These are phyloP conservation scores for Tuber brumale DNA, from an alignment of 495 filamentous ascomycete genomes.

Conservation along the genomic window DNA sequence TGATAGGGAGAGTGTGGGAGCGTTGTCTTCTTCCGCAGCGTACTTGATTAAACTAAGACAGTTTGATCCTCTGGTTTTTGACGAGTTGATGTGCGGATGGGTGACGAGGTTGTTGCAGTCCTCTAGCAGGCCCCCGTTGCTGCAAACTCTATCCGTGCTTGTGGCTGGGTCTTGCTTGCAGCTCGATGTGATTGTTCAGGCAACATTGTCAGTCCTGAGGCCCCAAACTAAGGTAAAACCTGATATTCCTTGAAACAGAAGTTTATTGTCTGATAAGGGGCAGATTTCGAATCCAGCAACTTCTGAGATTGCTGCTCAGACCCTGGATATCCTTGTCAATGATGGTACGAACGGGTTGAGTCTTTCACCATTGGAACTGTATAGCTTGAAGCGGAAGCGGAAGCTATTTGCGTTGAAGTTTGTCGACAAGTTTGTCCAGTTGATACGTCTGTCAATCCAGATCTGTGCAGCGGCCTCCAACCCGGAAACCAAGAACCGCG, in stretches of 20 bases:
- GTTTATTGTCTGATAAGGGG: not conserved
- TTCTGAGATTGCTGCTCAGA: slow-evolving; percentile 26
- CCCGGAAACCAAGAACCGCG: slow-evolving; percentile 15
- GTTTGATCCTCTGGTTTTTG: slow-evolving; percentile 31
- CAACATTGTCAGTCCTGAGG: slow-evolving; percentile 25
- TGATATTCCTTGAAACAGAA: not conserved
- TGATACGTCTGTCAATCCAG: slow-evolving; percentile 23
- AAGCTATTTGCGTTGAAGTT: slow-evolving; percentile 25
- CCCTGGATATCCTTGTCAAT: slow-evolving; percentile 29
- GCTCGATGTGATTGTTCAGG: slow-evolving; percentile 27
- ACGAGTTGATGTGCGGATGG: slow-evolving; percentile 38
- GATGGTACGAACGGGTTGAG: slow-evolving; percentile 6
- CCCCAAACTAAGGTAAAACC: slow-evolving; percentile 7
- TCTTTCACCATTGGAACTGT: slow-evolving; percentile 28
- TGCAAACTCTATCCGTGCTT: slow-evolving; percentile 30
- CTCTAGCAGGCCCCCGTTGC: slow-evolving; percentile 30
- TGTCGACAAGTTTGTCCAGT: slow-evolving; percentile 21
- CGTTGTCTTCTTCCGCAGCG: slow-evolving; percentile 22
- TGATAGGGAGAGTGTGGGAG: slow-evolving; percentile 19
- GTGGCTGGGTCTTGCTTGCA: slow-evolving; percentile 37
- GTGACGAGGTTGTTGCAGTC: slow-evolving; percentile 27
- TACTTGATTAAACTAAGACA: slow-evolving; percentile 37
- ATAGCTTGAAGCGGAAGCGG: slow-evolving; percentile 36
- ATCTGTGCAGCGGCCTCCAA: slow-evolving; percentile 20
- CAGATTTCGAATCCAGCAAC: slow-evolving; percentile 8